These are phyloP conservation scores for Tetrahymena malaccensis DNA, from an alignment of 73 alveolate genomes.

Conservation along the genomic window DNA sequence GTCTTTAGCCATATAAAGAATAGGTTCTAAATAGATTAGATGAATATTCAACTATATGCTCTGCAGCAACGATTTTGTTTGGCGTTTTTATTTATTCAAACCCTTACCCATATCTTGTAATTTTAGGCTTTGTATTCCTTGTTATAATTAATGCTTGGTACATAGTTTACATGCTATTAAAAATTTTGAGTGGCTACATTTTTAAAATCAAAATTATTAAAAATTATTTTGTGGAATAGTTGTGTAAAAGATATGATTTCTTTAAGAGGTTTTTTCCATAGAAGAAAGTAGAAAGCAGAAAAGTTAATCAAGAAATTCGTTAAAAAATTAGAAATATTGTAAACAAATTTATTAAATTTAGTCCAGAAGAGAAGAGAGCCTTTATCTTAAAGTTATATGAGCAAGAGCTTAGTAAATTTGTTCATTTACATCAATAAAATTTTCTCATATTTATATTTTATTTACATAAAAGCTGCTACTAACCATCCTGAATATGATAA, in stretches of 20 bases:
- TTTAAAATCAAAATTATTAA: background rate
- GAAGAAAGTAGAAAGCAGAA: background rate
- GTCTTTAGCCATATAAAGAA: background rate
- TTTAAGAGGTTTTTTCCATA: background rate
- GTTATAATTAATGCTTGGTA: background rate
- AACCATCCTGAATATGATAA: background rate
- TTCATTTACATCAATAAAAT: too few species aligned
- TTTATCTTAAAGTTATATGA: background rate
- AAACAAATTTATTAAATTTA: too few species aligned
- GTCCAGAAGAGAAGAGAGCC: background rate
- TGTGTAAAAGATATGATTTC: background rate
- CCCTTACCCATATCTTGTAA: background rate
- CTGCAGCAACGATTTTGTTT: background rate
- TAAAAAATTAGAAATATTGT: background rate
- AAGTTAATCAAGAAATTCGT: background rate
- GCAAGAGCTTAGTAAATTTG: background rate
- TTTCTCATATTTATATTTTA: too few species aligned
- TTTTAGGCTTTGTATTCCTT: background rate
- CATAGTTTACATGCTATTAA: background rate
- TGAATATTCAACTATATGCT: background rate
- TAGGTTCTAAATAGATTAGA: background rate
- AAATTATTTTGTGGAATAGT: too few species aligned
- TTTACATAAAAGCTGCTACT: background rate
- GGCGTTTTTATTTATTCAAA: background rate
- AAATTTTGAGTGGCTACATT: background rate